Evolutionary conservation across 257 asterid species (phyloP), one percentile per base, ranked within the genome.

Genomic region (Jacaranda mimosifolia): DNA sequence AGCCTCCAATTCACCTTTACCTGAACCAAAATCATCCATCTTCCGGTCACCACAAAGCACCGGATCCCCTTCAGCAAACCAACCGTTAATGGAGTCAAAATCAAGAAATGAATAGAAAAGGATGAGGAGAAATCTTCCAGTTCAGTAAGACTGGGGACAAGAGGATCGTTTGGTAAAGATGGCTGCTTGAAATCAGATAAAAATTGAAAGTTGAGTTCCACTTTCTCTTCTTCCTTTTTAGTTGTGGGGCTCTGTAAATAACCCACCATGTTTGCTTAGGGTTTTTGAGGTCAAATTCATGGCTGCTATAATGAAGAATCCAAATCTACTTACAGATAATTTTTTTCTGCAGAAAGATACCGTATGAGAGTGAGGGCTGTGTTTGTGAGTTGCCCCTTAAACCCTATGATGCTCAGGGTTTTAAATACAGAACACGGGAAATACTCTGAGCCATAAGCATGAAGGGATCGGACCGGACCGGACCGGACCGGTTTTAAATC

Each of bases 181-280:
- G 83, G 77, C 51, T 73, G 82, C 79, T 70, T 82, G 55, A n/a
- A 51, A 48, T 84, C 87, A 9, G 80, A 53, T 14, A 72, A 60
- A 40, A 83, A 39, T 52, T 77, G 86, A 63, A 9, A 70, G 32
- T 56, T 79, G 35, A 49, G 36, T 32, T 46, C 67, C 53, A 81
- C 77, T 45, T 75, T 72, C 51, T 74, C 85, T 80, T 74, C 85
- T 43, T 70, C 76, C 87, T 26, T 26, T 66, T 83, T 87, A 89
- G 75, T 46, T 35, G 60, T 56, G 56, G 81, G 79, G 64, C 57
- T 75, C 75, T 57, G 78, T 64, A 70, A 21, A 77, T 79, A 85
- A 67, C 89, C 88, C 53, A 88, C 97, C 97, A 93, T 91, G 32
- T 71, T 87, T 72, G 79, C 75, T 39, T 17, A 75, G 90, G 83